Evolutionary conservation across 768 basidiomycete genomes (phyloP).

Genomic region (Amanita rubescens): DNA sequence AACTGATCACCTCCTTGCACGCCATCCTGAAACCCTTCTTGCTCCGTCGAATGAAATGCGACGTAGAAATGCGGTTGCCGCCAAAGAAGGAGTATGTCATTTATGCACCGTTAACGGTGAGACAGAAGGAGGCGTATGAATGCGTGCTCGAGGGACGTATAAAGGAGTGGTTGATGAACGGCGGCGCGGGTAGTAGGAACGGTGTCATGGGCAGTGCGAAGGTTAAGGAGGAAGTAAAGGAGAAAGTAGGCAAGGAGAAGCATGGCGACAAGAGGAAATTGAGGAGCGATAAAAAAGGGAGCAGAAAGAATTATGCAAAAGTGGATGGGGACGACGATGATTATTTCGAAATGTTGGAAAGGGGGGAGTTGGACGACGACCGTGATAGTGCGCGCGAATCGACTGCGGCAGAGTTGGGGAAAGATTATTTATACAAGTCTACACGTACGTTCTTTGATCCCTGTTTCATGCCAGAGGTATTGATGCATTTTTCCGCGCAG

Average conservation of each 20-base stretch:
- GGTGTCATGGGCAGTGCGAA: constrained; percentile 13
- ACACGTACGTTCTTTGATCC: constrained; percentile 38
- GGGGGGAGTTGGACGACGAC: constrained; percentile 32
- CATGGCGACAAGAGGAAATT: constrained; percentile 24
- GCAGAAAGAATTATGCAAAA: constrained; percentile 38
- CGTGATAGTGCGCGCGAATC: constrained; percentile 14
- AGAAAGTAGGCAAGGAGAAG: constrained; percentile 14
- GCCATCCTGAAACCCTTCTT: constrained; percentile 94
- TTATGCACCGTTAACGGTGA: constrained; percentile 79
- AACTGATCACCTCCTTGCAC: constrained; percentile 75
- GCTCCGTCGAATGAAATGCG: constrained; percentile 82
- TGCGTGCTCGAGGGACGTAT: constrained; percentile 66
- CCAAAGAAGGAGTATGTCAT: constrained; percentile 94
- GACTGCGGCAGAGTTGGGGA: constrained; percentile 19
- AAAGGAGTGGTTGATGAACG: constrained; percentile 48
- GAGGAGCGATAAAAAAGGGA: constrained; percentile 22
- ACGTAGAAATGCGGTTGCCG: constrained; percentile 75
- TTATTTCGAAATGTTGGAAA: constrained; percentile 57
- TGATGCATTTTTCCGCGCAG: constrained; percentile 29
- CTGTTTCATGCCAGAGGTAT: neutral
- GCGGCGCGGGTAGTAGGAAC: constrained; percentile 17
- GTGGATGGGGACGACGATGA: constrained; percentile 57
- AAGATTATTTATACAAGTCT: constrained; percentile 38
- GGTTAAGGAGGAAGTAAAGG: constrained; percentile 7
- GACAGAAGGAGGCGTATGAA: constrained; percentile 83